These are phyloP conservation scores for Leucosporidium scottii DNA, from an alignment of 768 basidiomycete species.

Conservation along the genomic window DNA sequence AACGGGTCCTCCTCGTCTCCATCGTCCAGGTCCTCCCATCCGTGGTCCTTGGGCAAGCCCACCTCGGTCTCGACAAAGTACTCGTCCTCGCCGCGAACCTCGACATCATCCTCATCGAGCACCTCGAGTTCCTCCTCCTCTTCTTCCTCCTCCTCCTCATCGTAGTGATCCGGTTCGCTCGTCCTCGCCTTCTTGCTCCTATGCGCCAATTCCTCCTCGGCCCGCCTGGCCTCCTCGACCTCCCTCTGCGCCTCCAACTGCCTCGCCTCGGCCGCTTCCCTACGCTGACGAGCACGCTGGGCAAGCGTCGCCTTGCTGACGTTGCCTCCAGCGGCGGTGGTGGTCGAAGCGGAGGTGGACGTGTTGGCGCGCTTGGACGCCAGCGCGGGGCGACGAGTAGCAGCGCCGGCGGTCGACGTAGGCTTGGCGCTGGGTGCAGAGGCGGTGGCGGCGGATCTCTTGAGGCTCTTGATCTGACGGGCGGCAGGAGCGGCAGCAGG, in stretches of 20 bases:
- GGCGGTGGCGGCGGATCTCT: slow-evolving; percentile 1
- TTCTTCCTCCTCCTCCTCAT: slow-evolving; percentile 39
- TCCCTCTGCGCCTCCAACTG: slow-evolving; percentile 9
- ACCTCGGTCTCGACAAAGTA: slow-evolving; percentile 41
- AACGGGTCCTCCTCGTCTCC: slow-evolving; percentile 89
- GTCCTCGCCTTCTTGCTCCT: slow-evolving; percentile 34
- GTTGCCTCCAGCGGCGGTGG: background rate
- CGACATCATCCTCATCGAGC: slow-evolving; percentile 43
- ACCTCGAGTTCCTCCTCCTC: slow-evolving; percentile 37
- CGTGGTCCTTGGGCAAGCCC: slow-evolving; percentile 45
- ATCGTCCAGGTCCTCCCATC: slow-evolving; percentile 85
- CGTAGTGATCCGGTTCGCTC: slow-evolving; percentile 23
- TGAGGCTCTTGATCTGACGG: slow-evolving; percentile 1
- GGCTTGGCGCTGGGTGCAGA: background rate
- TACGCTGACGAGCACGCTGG: slow-evolving; percentile 10
- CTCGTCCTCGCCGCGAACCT: slow-evolving; percentile 37
- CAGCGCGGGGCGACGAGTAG: slow-evolving; percentile 6
- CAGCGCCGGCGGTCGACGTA: background rate
- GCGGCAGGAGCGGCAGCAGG: slow-evolving; percentile 38
- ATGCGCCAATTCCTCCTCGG: slow-evolving; percentile 15
- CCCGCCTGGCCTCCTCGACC: slow-evolving; percentile 18
- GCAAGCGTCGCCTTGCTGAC: slow-evolving; percentile 7
- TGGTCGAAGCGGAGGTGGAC: slow-evolving; percentile 2
- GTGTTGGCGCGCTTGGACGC: slow-evolving; percentile 2
- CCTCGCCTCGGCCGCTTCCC: slow-evolving; percentile 22